phyloP scores from a whole-genome alignment of 768 basidiomycete genomes.

The Aureoboletus auriporus region DNA sequence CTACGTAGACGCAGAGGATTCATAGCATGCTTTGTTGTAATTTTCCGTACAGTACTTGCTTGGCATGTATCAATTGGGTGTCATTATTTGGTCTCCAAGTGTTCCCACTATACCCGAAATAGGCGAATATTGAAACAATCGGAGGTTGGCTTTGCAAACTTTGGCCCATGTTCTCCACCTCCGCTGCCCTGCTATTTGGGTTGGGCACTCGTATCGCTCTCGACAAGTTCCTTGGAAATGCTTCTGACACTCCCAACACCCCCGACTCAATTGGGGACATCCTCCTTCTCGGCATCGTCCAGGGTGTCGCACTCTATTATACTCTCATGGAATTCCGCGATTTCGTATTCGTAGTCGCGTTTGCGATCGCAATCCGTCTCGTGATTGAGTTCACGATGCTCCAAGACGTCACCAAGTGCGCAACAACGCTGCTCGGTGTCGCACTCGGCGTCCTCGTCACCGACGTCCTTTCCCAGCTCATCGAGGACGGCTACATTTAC shows the following conservation, averaged over 20 bases:
- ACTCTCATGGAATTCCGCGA: conserved; percentile 51
- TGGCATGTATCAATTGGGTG: background rate
- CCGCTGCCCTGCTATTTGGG: conserved; percentile 68
- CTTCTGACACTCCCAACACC: conserved; percentile 26
- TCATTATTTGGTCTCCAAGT: background rate
- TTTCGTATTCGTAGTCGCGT: conserved; percentile 52
- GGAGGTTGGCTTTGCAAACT: conserved; percentile 17
- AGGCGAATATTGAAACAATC: conserved; percentile 14
- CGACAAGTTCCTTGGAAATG: conserved; percentile 49
- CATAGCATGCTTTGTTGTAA: background rate
- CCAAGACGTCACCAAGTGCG: conserved; percentile 51
- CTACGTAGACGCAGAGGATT: conserved; percentile 62
- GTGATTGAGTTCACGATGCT: conserved; percentile 55
- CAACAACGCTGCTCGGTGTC: conserved; percentile 61
- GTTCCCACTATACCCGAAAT: conserved; percentile 21
- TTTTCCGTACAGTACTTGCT: background rate
- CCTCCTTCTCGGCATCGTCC: conserved; percentile 68
- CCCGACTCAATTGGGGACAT: conserved; percentile 47
- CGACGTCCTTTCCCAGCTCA: conserved; percentile 63
- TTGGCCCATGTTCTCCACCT: conserved; percentile 46
- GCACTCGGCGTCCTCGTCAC: conserved; percentile 68
- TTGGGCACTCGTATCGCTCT: conserved; percentile 69
- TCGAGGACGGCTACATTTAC: conserved; percentile 46
- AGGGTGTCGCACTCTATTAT: conserved; percentile 72
- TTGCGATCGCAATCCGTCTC: conserved; percentile 59